Conservation (phyloP, 768 basidiomycete species). For the Lyophyllum decastes region DNA sequence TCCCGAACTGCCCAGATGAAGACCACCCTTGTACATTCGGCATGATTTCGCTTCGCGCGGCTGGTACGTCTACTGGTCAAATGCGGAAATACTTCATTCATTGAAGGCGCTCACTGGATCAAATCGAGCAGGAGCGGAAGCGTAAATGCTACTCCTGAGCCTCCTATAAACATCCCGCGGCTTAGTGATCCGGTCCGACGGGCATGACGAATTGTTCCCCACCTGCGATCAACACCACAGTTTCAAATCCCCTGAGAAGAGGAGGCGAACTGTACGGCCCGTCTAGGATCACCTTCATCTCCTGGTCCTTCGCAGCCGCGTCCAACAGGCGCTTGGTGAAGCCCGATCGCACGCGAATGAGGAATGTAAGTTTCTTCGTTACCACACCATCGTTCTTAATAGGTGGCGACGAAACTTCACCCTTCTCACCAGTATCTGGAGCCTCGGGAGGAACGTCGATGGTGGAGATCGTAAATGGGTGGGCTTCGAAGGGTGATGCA, state of each 20-base stretch:
- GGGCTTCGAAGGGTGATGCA: conserved; percentile 47
- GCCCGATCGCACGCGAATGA: conserved; percentile 59
- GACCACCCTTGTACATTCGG: conserved; percentile 11
- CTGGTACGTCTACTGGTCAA: not conserved
- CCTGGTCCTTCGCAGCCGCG: conserved; percentile 22
- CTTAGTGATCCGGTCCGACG: not conserved
- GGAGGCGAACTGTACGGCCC: conserved; percentile 58
- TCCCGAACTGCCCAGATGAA: conserved; percentile 48
- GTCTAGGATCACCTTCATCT: conserved; percentile 53
- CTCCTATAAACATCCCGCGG: conserved; percentile 28
- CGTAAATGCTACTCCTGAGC: conserved; percentile 51
- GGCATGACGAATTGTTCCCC: not conserved
- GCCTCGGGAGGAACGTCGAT: conserved; percentile 23
- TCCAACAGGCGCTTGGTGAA: conserved; percentile 54
- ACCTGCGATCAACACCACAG: conserved; percentile 51
- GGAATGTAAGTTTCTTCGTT: conserved; percentile 51
- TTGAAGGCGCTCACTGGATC: conserved; percentile 35
- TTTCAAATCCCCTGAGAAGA: conserved; percentile 40
- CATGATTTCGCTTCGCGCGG: conserved; percentile 1
- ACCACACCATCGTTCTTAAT: not conserved
- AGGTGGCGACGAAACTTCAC: not conserved
- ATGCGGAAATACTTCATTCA: not conserved
- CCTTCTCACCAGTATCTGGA: not conserved
- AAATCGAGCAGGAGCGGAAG: conserved; percentile 44
- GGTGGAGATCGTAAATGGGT: conserved; percentile 66